Conservation (phyloP, 495 filamentous ascomycete species). For the Tetracladium setigerum region DNA sequence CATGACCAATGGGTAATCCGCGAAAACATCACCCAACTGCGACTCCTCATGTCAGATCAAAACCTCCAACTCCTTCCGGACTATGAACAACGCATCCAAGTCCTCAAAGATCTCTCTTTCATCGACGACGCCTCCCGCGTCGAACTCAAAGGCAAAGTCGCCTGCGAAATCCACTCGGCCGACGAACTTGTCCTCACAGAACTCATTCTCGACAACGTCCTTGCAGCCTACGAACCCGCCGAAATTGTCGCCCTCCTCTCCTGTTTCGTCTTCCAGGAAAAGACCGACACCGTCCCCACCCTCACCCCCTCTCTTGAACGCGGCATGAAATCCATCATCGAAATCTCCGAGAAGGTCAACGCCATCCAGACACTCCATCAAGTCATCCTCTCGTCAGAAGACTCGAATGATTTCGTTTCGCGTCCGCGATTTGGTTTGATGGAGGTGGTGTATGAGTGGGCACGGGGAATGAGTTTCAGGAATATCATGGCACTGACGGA, state of each 20-base stretch:
- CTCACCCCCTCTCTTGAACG: conserved; percentile 76
- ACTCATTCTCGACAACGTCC: conserved; percentile 89
- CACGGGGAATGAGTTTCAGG: conserved; percentile 93
- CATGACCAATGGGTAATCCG: conserved; percentile 92
- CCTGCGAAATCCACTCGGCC: conserved; percentile 95
- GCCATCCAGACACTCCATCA: conserved; percentile 78
- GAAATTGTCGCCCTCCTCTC: conserved; percentile 94
- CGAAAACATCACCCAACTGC: conserved; percentile 79
- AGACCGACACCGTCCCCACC: conserved; percentile 78
- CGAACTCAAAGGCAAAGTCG: conserved; percentile 94
- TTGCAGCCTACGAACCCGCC: conserved; percentile 90
- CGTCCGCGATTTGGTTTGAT: conserved; percentile 84
- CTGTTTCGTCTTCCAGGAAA: conserved; percentile 97
- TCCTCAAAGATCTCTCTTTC: conserved; percentile 84
- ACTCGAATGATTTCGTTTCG: conserved; percentile 84
- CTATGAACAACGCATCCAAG: conserved; percentile 90
- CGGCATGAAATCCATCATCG: conserved; percentile 78
- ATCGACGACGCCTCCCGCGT: conserved; percentile 79
- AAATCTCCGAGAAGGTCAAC: conserved; percentile 86
- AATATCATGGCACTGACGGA: conserved; percentile 96
- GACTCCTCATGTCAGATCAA: conserved; percentile 86
- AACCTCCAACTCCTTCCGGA: conserved; percentile 96
- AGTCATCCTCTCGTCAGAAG: conserved; percentile 81
- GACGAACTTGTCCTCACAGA: conserved; percentile 97
- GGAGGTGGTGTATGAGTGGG: conserved; percentile 99